Percentiles rank a stretch among this genome's conserved stretches.
Conservation (phyloP, 179 eudicot genomes). For the Silene vulgaris region DNA sequence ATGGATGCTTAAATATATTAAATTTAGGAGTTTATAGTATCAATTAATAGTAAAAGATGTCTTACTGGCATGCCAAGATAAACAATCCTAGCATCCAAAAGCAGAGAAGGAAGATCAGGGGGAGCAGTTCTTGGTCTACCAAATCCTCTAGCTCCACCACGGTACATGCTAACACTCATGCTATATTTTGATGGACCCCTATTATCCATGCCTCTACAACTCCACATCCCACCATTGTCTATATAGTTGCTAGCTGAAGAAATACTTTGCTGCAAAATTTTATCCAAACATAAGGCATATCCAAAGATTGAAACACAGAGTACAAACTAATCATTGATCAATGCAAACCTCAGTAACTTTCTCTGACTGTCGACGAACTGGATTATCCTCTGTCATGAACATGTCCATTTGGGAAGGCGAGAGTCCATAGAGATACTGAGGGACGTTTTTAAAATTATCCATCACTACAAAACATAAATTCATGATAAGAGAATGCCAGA, state of each 20-base stretch:
- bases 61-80: slow-evolving; percentile 91
- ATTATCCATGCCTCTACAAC: slow-evolving; percentile 45
- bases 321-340: not conserved
- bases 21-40: not conserved
- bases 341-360: slow-evolving; percentile 62
- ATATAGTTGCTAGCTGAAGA: slow-evolving; percentile 57
- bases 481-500: not conserved
- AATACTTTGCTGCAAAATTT: slow-evolving; percentile 57
- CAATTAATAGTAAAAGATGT: not conserved
- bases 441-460: slow-evolving; percentile 66
- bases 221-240: slow-evolving; percentile 64
- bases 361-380: slow-evolving; percentile 55
- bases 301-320: not conserved
- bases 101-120: slow-evolving; percentile 82
- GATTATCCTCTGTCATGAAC: slow-evolving; percentile 85
- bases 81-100: slow-evolving; percentile 67
- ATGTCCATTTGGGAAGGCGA: slow-evolving; percentile 72
- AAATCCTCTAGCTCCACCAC: slow-evolving; percentile 58
- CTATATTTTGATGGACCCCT: slow-evolving; percentile 61
- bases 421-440: slow-evolving; percentile 73
- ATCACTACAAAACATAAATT: slow-evolving; percentile 41
- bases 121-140: slow-evolving; percentile 78
- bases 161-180: slow-evolving; percentile 68
- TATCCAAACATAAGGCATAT: slow-evolving; percentile 12
- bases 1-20: not conserved